A percentile compares a stretch with the other conserved stretches of the same genome.
These are phyloP conservation scores for Symmetrospora coprosmae DNA, from an alignment of 768 basidiomycete species.

Conservation along the genomic window DNA sequence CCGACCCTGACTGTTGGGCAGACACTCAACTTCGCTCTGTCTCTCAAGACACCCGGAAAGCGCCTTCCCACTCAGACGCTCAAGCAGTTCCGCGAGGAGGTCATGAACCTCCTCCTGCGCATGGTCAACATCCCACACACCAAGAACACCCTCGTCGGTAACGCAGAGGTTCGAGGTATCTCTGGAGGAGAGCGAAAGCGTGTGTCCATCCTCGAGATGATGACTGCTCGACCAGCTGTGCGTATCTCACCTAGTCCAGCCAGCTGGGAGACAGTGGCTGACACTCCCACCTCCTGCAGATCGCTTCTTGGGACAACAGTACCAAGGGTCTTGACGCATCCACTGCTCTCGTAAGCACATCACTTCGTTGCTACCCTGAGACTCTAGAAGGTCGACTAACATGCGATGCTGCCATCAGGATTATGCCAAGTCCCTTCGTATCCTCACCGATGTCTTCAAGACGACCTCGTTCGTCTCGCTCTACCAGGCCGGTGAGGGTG, in stretches of 20 bases:
- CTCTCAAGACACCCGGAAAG: constrained; percentile 42
- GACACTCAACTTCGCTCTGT: constrained; percentile 50
- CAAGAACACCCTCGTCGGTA: constrained; percentile 58
- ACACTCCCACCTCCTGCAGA: background rate
- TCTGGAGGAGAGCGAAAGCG: constrained; percentile 41
- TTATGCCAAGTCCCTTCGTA: constrained; percentile 60
- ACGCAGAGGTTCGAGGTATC: constrained; percentile 52
- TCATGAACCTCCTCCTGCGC: constrained; percentile 43
- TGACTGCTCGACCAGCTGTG: constrained; percentile 16
- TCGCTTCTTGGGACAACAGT: constrained; percentile 45
- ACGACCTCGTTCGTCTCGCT: constrained; percentile 67
- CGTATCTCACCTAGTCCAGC: constrained; percentile 37
- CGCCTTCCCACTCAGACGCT: constrained; percentile 32
- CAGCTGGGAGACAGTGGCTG: background rate
- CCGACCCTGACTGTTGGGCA: constrained; percentile 68
- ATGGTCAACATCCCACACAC: constrained; percentile 66
- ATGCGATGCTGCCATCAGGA: no score
- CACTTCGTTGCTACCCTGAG: no score
- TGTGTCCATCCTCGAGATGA: constrained; percentile 32
- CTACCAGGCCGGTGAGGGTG: constrained; percentile 64
- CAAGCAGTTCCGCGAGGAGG: constrained; percentile 37
- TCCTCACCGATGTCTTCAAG: constrained; percentile 69
- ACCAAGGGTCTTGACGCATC: constrained; percentile 41
- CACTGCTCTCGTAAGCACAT: constrained; percentile 37
- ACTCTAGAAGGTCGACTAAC: no score